Conservation (phyloP, 2,329 filamentous ascomycete species). For the Rhexocercosporidium sp. region DNA sequence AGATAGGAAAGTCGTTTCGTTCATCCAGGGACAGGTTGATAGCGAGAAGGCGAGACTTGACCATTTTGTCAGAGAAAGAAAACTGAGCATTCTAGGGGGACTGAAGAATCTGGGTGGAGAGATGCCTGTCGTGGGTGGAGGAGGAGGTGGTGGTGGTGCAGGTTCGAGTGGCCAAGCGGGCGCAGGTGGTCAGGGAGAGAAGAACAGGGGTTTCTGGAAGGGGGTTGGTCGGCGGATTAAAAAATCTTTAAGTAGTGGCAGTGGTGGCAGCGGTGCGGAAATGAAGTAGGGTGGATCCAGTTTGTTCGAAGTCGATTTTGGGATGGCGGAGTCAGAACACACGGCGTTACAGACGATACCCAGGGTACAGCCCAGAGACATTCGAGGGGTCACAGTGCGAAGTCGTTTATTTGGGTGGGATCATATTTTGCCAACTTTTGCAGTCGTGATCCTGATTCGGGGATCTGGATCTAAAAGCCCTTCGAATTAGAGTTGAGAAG, state of each 20-base stretch:
- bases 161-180: no score
- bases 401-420: no score
- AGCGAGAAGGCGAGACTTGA: background rate
- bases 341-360: background rate
- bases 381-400: no score
- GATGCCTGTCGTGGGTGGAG: background rate
- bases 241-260: background rate
- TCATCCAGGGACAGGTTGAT: constrained; percentile 5
- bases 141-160: no score
- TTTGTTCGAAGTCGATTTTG: background rate
- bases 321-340: background rate
- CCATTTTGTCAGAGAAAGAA: background rate
- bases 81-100: background rate
- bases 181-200: background rate
- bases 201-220: constrained; percentile 1
- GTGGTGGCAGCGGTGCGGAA: background rate
- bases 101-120: background rate
- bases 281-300: background rate
- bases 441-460: no score
- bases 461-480: no score
- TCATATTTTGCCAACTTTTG: no score
- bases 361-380: no score
- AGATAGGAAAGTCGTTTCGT: constrained; percentile 1
- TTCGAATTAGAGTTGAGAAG: no score
- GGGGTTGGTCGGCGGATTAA: background rate